These are phyloP conservation scores for Suzukiozyma palmioleophila DNA, from an alignment of 1,139 yeast species.

Conservation along the genomic window DNA sequence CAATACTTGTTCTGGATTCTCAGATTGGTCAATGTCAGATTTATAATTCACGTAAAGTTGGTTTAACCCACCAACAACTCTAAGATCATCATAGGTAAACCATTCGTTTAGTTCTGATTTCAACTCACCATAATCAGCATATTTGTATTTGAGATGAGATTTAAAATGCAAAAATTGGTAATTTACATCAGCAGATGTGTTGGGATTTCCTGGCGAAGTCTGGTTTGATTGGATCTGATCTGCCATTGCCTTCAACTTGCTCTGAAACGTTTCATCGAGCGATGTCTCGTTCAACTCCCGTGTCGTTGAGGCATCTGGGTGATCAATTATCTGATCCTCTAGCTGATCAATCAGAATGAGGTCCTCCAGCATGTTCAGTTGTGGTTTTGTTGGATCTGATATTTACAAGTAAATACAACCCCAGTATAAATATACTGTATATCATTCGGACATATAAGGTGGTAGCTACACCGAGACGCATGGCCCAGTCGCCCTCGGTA, in stretches of 20 bases:
- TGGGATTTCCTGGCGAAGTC: constrained; percentile 11
- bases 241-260: constrained; percentile 41
- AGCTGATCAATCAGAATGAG: constrained; percentile 39
- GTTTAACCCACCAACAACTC: constrained; percentile 21
- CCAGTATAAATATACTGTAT: no score
- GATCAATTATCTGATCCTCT: constrained; percentile 46
- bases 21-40: neutral
- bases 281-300: constrained; percentile 27
- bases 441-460: no score
- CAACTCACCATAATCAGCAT: constrained; percentile 37
- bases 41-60: constrained; percentile 12
- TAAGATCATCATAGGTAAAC: constrained; percentile 55
- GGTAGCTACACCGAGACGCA: no score
- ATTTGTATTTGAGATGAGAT: constrained; percentile 42
- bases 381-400: neutral
- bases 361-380: constrained; percentile 31
- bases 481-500: no score
- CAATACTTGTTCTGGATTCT: neutral
- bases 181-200: constrained; percentile 9
- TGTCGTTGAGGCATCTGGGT: constrained; percentile 39
- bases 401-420: no score
- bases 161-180: constrained; percentile 31
- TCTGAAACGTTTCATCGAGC: constrained; percentile 43
- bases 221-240: constrained; percentile 26
- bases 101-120: constrained; percentile 55